phyloP scores from a whole-genome alignment of 257 asterid species.

The Verbascum thapsus region DNA sequence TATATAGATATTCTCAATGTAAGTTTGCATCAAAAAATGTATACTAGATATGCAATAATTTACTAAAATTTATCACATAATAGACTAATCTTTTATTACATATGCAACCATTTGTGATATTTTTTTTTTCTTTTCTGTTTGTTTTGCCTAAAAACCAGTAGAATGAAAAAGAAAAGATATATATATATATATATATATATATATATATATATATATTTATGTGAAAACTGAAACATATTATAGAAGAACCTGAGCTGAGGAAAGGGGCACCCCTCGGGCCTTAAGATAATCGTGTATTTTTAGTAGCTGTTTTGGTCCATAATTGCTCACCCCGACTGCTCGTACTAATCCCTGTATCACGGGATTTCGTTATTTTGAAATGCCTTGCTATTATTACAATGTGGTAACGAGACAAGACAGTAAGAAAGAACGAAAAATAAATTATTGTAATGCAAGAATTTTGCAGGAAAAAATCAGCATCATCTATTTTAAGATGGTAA shows the following conservation, averaged over 20 bases:
- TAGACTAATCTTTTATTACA: background rate
- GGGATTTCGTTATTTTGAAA: background rate
- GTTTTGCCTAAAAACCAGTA: no score
- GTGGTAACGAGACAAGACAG: background rate
- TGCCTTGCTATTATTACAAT: background rate
- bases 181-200: no score
- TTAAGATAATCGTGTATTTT: conserved; percentile 76
- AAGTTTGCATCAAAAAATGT: conserved; percentile 13
- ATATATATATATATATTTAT: no score
- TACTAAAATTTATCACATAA: background rate
- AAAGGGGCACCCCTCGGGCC: conserved; percentile 82
- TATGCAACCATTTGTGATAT: no score
- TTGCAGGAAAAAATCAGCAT: background rate
- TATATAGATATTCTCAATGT: conserved; percentile 21
- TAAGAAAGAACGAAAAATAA: background rate
- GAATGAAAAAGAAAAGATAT: no score
- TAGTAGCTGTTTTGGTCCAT: conserved; percentile 89
- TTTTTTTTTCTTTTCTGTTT: no score
- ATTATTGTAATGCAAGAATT: background rate
- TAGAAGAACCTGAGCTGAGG: conserved; percentile 79
- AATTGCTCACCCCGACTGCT: conserved; percentile 97
- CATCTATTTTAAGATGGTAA: background rate
- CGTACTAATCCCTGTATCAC: conserved; percentile 73
- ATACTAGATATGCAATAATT: conserved; percentile 3
- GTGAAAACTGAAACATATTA: background rate